These are phyloP conservation scores for Flueggea neowawraea DNA, from an alignment of 441 rosid species.

Conservation along the genomic window DNA sequence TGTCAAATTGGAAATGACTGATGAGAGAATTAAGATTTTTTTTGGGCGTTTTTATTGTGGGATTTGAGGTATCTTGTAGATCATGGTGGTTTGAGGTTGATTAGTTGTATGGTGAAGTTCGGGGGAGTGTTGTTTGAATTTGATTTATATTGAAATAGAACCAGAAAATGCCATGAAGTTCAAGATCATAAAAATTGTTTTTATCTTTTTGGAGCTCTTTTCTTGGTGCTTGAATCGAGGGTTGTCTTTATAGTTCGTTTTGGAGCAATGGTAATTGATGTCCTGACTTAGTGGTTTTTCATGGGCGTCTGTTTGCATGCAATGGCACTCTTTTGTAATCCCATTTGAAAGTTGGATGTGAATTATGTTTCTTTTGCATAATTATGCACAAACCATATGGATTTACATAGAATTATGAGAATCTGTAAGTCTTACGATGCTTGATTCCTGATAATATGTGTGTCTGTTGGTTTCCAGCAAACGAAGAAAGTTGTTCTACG, in stretches of 20 bases:
- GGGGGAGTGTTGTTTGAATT: conserved; percentile 5
- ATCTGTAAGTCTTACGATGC: conserved; percentile 5
- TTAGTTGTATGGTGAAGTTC: conserved; percentile 1
- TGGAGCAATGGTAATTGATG: not conserved
- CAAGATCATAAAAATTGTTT: not conserved
- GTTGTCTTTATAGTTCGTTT: not conserved
- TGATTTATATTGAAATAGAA: not conserved
- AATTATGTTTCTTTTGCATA: not conserved
- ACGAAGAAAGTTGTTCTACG: conserved; percentile 55
- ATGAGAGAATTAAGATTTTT: not conserved
- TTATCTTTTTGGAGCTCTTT: not conserved
- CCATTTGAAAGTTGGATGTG: not conserved
- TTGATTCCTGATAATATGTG: conserved; percentile 8
- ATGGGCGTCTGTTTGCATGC: too few relatives aligned
- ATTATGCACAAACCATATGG: not conserved
- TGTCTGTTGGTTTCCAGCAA: conserved; percentile 28
- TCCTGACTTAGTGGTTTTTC: too few relatives aligned
- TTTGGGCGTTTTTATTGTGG: not conserved
- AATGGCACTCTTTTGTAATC: not conserved
- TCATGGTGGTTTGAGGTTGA: not conserved
- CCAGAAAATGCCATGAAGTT: not conserved
- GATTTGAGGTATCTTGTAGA: conserved; percentile 2
- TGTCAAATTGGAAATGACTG: conserved; percentile 1
- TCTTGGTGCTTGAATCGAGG: not conserved
- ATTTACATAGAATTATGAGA: not conserved